phyloP scores from a whole-genome alignment of 352 stramenopile genomes.

The Hyaloperonospora arabidopsidis region DNA sequence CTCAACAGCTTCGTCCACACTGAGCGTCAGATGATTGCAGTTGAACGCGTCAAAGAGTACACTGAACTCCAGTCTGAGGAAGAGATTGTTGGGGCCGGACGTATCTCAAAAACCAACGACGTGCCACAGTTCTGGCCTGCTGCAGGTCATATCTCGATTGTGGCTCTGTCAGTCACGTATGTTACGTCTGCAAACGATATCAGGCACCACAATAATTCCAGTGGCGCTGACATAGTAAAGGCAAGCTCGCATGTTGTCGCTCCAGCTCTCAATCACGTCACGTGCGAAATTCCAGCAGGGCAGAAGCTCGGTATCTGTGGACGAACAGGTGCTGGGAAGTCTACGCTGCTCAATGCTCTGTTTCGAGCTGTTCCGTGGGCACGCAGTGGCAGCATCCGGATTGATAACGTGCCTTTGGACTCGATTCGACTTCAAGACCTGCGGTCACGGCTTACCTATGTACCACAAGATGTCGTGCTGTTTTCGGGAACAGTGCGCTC shows the following conservation, averaged over 20 bases:
- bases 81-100: slow-evolving; percentile 10
- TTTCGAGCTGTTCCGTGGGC: slow-evolving; percentile 64
- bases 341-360: slow-evolving; percentile 73
- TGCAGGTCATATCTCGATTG: slow-evolving; percentile 43
- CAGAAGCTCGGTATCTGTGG: slow-evolving; percentile 81
- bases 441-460: slow-evolving; percentile 63
- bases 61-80: slow-evolving; percentile 44
- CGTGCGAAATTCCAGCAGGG: slow-evolving; percentile 37
- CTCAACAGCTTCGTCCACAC: slow-evolving; percentile 82
- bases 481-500: slow-evolving; percentile 76
- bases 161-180: slow-evolving; percentile 41
- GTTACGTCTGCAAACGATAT: not conserved
- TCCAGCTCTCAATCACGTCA: slow-evolving; percentile 38
- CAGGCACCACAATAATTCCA: slow-evolving; percentile 9
- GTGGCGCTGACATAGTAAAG: slow-evolving; percentile 17
- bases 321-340: slow-evolving; percentile 88
- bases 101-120: slow-evolving; percentile 6
- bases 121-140: slow-evolving; percentile 29
- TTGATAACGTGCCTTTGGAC: slow-evolving; percentile 67
- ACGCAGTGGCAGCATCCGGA: slow-evolving; percentile 40
- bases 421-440: slow-evolving; percentile 55
- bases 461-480: slow-evolving; percentile 78
- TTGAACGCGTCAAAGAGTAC: slow-evolving; percentile 87
- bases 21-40: slow-evolving; percentile 88
- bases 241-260: slow-evolving; percentile 17